These are phyloP conservation scores for Glycine latifolia DNA, from an alignment of 306 rosid species.

Conservation along the genomic window DNA sequence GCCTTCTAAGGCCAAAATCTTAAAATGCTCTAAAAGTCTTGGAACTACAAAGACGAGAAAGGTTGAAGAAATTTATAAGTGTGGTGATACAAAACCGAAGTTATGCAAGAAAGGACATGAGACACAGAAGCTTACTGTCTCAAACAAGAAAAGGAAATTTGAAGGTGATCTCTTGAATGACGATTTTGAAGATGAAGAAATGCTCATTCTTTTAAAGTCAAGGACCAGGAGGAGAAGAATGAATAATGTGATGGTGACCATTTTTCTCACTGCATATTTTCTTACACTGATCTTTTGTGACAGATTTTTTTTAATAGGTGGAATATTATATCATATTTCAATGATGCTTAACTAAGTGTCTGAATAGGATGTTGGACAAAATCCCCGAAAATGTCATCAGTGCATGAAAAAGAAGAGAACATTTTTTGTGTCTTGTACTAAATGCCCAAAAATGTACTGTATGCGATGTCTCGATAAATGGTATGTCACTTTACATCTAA, in stretches of 20 bases:
- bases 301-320: background rate
- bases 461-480: constrained; percentile 68
- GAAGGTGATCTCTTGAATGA: constrained; percentile 40
- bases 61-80: background rate
- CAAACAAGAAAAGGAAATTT: constrained; percentile 44
- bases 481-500: constrained; percentile 49
- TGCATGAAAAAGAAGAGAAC: constrained; percentile 65
- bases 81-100: background rate
- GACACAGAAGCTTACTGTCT: constrained; percentile 45
- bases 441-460: constrained; percentile 72
- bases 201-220: constrained; percentile 42
- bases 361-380: constrained; percentile 50
- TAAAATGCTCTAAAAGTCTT: background rate
- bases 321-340: constrained; percentile 20
- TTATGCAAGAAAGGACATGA: constrained; percentile 41
- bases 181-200: constrained; percentile 49
- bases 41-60: background rate
- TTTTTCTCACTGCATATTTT: constrained; percentile 34
- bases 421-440: constrained; percentile 61
- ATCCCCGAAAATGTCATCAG: constrained; percentile 68
- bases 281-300: constrained; percentile 15
- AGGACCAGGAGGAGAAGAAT: constrained; percentile 50
- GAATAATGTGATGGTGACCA: constrained; percentile 30
- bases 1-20: background rate
- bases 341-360: constrained; percentile 32